Percentiles rank a stretch among this genome's conserved stretches.
Conservation (phyloP, 1,284 basidiomycete genomes). For the Microbotryum saponariae region DNA sequence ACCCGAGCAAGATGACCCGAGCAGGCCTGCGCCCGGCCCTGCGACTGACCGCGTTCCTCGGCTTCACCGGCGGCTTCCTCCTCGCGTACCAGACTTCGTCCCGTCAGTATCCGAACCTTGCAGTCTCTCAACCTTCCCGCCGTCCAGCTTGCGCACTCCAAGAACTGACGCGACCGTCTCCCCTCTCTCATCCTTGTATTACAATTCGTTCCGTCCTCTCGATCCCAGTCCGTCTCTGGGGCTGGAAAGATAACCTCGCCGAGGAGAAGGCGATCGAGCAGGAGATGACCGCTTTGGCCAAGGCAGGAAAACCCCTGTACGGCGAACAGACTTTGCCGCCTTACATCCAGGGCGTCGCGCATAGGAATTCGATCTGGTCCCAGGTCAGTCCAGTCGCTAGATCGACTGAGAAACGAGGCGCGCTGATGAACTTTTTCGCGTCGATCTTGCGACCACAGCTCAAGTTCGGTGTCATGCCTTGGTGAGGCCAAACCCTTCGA, state of each 20-base stretch:
- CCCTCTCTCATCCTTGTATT: constrained; percentile 9
- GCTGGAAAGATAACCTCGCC: constrained; percentile 80
- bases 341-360: constrained; percentile 83
- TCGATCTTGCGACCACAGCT: constrained; percentile 42
- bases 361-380: constrained; percentile 84
- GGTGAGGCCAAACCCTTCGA: constrained; percentile 40
- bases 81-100: constrained; percentile 69
- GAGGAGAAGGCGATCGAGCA: constrained; percentile 68
- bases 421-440: neutral
- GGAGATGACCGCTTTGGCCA: constrained; percentile 57
- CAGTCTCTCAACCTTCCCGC: neutral
- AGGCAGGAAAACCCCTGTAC: constrained; percentile 71
- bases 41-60: constrained; percentile 54
- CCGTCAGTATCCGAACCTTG: constrained; percentile 3
- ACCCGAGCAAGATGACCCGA: constrained; percentile 25
- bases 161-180: neutral
- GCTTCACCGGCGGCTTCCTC: constrained; percentile 78
- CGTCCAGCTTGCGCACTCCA: constrained; percentile 9
- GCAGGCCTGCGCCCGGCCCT: constrained; percentile 39
- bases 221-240: constrained; percentile 82
- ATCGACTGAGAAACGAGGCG: constrained; percentile 4
- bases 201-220: too few relatives aligned
- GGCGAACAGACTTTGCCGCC: constrained; percentile 71
- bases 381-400: constrained; percentile 46
- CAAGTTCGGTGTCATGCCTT: constrained; percentile 55